Evolutionary conservation across 1,284 basidiomycete species (phyloP).

Genomic region (Microstroma glucosiphilum): DNA sequence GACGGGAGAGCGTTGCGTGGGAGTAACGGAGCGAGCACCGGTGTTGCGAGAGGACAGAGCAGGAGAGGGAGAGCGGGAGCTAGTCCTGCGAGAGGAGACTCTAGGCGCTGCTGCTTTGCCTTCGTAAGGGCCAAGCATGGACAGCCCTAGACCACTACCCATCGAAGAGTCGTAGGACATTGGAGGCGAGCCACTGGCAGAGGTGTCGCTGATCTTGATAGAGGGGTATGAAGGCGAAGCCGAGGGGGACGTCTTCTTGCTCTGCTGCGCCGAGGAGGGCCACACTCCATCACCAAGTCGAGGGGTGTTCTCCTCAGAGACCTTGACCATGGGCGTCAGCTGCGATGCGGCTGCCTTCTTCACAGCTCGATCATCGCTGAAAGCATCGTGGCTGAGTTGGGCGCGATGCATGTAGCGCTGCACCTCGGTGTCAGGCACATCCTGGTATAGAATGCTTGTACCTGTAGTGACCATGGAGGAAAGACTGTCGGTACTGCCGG

Average conservation of each 20-base stretch:
- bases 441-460: neutral
- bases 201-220: neutral
- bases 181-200: neutral
- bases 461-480: constrained; percentile 1
- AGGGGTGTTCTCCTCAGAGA: neutral
- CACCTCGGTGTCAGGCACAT: neutral
- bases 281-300: neutral
- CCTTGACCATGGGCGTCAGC: too few relatives aligned
- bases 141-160: neutral
- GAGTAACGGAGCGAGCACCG: neutral
- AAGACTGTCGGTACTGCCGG: neutral
- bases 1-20: neutral
- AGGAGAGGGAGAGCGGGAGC: neutral
- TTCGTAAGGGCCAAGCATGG: neutral
- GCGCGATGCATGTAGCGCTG: neutral
- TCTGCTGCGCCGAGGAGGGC: neutral
- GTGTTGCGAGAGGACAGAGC: neutral
- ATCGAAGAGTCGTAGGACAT: neutral
- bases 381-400: neutral
- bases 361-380: neutral
- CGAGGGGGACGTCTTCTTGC: neutral
- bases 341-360: too few relatives aligned
- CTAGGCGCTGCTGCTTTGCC: neutral
- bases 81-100: neutral
- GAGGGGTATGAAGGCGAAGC: neutral